phyloP scores from a whole-genome alignment of 192 early-diverging fungal species.

The Coemansia aciculifera region DNA sequence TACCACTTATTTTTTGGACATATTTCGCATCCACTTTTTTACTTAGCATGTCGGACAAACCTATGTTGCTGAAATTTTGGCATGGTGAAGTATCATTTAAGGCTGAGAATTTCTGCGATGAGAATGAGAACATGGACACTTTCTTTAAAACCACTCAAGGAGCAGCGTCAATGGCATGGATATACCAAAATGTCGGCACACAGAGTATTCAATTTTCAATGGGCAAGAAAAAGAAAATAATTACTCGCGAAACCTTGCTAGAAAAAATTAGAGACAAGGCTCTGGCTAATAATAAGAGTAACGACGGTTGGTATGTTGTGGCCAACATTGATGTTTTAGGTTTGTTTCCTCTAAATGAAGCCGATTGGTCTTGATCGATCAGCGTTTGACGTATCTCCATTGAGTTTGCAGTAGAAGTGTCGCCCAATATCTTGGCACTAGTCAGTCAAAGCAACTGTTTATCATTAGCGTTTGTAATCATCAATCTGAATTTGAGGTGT shows the following conservation, averaged over 20 bases:
- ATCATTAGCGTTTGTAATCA: neutral
- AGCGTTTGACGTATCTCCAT: neutral
- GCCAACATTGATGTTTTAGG: neutral
- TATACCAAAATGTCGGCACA: neutral
- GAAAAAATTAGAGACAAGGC: neutral
- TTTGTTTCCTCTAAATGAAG: neutral
- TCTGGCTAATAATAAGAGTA: neutral
- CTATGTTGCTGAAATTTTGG: neutral
- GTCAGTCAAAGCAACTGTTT: neutral
- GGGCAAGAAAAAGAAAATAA: neutral
- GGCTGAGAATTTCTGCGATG: neutral
- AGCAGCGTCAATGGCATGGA: neutral
- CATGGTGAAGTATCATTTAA: neutral
- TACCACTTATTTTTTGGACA: neutral
- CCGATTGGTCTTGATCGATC: neutral
- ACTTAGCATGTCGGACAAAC: neutral
- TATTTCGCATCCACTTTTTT: neutral
- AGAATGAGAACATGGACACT: neutral
- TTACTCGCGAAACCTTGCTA: neutral
- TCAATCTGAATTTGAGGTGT: neutral
- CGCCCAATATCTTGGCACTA: neutral
- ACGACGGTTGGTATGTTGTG: neutral
- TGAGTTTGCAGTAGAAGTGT: neutral
- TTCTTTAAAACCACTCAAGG: neutral
- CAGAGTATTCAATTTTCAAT: neutral